A percentile compares a stretch with the other conserved stretches of the same genome.
Evolutionary conservation across 495 filamentous ascomycete genomes (phyloP).

Genomic region (Emericellopsis terricola): DNA sequence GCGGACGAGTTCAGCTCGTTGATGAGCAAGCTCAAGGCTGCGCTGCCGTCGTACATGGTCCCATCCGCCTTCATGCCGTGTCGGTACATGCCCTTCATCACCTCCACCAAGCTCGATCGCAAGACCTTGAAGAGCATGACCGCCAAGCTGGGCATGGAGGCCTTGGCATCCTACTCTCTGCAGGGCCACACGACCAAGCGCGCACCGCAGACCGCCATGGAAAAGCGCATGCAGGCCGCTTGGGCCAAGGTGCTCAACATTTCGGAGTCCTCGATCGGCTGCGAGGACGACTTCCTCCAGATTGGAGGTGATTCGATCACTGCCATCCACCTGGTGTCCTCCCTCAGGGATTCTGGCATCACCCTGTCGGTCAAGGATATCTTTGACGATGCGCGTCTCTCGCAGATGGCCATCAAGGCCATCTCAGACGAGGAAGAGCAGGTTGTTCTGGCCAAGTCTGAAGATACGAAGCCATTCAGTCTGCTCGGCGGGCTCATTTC

Average conservation of each 20-base stretch:
- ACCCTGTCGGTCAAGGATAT: not conserved
- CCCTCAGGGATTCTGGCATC: not conserved
- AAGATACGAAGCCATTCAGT: not conserved
- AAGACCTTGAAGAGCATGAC: constrained; percentile 11
- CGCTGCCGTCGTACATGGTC: not conserved
- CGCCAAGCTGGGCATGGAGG: constrained; percentile 12
- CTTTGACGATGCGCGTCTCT: constrained; percentile 1
- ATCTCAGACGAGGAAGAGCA: not conserved
- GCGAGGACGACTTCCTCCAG: constrained; percentile 1
- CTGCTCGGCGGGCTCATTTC: constrained; percentile 22
- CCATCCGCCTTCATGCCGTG: too few relatives aligned
- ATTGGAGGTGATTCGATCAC: too few relatives aligned
- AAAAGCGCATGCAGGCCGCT: not conserved
- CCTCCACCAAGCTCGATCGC: too few relatives aligned
- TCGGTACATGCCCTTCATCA: too few relatives aligned
- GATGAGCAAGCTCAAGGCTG: not conserved
- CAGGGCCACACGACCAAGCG: constrained; percentile 15
- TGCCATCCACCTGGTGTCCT: not conserved
- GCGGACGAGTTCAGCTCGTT: not conserved
- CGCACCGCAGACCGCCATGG: constrained; percentile 13
- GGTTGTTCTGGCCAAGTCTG: not conserved
- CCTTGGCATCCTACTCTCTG: constrained; percentile 11
- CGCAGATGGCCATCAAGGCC: not conserved
- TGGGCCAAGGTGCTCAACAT: constrained; percentile 1
- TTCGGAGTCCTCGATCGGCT: constrained; percentile 10